Conservation (phyloP, 768 basidiomycete genomes). For the Porphyrellus cyaneotinctus region DNA sequence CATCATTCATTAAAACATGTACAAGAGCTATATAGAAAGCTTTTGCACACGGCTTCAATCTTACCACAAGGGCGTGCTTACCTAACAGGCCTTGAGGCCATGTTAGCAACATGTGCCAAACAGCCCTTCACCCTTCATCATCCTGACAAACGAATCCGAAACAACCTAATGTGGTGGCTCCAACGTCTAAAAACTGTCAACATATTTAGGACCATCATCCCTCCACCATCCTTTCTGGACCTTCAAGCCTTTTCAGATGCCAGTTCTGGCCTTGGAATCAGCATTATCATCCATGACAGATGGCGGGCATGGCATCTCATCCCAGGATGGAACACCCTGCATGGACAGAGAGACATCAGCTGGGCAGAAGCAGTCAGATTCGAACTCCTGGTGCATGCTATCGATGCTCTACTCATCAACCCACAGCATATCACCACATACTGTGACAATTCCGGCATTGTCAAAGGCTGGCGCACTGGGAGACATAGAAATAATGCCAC, state of each 20-base stretch:
- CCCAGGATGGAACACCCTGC: not conserved
- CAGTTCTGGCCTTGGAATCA: too few species aligned
- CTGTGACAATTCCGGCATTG: not conserved
- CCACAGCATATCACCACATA: not conserved
- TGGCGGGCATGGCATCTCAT: too few species aligned
- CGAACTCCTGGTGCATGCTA: not conserved
- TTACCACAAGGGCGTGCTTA: slow-evolving; percentile 33
- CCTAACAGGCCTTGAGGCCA: too few species aligned
- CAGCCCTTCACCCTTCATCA: too few species aligned
- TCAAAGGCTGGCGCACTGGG: too few species aligned
- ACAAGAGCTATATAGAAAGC: too few species aligned
- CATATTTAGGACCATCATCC: not conserved
- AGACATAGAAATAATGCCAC: rapidly evolving
- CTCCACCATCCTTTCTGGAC: not conserved
- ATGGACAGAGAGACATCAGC: not conserved
- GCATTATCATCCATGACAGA: not conserved
- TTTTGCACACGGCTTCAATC: slow-evolving; percentile 19
- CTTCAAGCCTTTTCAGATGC: not conserved
- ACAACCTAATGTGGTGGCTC: not conserved
- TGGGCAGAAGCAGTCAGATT: too few species aligned
- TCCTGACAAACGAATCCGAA: not conserved
- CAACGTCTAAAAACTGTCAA: too few species aligned
- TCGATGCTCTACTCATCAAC: rapidly evolving
- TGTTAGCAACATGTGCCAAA: too few species aligned
- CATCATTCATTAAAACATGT: too few species aligned